Evolutionary conservation across 208 protist genomes (phyloP).

Genomic region (Crithidia mellificae): DNA sequence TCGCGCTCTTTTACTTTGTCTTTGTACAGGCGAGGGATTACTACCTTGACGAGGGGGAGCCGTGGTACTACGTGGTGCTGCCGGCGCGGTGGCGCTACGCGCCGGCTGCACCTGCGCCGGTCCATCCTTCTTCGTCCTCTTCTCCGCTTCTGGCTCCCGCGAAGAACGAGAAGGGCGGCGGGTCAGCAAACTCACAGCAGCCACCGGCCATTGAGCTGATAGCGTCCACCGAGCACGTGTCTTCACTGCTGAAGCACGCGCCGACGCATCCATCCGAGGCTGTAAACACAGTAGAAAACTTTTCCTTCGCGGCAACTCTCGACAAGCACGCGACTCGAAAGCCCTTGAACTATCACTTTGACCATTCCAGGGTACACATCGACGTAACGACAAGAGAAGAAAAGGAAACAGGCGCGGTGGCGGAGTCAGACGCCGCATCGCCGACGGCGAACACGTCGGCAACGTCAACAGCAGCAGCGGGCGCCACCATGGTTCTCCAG

Average conservation of each 20-base stretch:
- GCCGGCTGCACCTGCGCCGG: not conserved
- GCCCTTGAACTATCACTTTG: not conserved
- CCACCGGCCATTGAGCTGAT: no score
- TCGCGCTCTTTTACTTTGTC: conserved; percentile 51
- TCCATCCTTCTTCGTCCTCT: no score
- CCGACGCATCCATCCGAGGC: not conserved
- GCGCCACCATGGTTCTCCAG: not conserved
- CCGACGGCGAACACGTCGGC: not conserved
- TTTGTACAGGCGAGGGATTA: conserved; percentile 50
- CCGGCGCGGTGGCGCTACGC: conserved; percentile 17
- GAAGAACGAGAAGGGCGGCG: not conserved
- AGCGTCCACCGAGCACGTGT: conserved; percentile 15
- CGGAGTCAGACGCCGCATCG: no score
- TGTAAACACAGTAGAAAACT: not conserved
- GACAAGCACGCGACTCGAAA: no score
- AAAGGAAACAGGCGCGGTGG: no score
- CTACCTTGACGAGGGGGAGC: conserved; percentile 49
- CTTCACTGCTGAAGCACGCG: conserved; percentile 24
- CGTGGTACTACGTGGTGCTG: conserved; percentile 26
- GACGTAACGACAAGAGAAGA: not conserved
- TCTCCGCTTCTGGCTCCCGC: no score
- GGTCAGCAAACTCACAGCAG: no score
- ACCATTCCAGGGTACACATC: not conserved
- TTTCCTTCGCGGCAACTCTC: not conserved
- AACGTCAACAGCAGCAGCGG: not conserved